phyloP scores from a whole-genome alignment of 2,329 filamentous ascomycete species.

The Grosmannia huntii region DNA sequence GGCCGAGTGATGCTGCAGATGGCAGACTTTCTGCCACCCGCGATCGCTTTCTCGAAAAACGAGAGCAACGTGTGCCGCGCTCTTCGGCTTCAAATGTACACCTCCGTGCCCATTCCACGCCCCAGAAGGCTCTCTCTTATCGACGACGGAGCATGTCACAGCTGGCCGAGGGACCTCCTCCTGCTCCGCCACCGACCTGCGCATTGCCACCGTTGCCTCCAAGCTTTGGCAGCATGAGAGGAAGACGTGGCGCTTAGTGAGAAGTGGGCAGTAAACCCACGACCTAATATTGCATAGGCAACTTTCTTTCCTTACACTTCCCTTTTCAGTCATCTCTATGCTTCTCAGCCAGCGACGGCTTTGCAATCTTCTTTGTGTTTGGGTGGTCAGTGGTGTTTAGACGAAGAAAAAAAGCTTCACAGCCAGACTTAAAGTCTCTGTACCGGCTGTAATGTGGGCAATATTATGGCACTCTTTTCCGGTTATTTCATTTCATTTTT shows the following conservation, averaged over 20 bases:
- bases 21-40: background rate
- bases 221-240: background rate
- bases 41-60: background rate
- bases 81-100: slow-evolving; percentile 12
- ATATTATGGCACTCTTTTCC: background rate
- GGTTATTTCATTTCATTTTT: no score
- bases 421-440: background rate
- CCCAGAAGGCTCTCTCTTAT: background rate
- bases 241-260: background rate
- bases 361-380: background rate
- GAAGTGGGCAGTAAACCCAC: background rate
- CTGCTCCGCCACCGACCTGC: slow-evolving; percentile 39
- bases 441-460: background rate
- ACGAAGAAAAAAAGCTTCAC: background rate
- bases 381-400: background rate
- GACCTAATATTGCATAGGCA: background rate
- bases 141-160: slow-evolving; percentile 34
- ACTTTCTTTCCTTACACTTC: background rate
- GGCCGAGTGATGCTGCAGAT: background rate
- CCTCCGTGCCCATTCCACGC: slow-evolving; percentile 6
- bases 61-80: slow-evolving; percentile 3
- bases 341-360: background rate
- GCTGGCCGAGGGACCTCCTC: slow-evolving; percentile 36
- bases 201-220: slow-evolving; percentile 34
- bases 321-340: background rate